Base-by-base conservation (phyloP, 1,139 yeast genomes). In the Arxiozyma slooffiae region DNA sequence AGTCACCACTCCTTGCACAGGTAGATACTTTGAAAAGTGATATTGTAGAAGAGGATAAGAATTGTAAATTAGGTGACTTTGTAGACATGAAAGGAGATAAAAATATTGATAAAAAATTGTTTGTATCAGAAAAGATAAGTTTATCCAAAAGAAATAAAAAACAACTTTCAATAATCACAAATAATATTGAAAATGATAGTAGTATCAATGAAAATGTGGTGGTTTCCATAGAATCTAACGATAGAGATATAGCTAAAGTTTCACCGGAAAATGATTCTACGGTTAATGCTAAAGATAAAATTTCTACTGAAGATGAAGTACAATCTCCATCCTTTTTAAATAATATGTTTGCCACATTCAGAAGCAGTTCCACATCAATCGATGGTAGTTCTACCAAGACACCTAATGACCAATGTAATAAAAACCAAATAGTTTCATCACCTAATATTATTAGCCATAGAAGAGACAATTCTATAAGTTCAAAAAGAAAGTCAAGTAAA, bases 391-490 rank as follows among this genome's bases (percentile, higher is more conserved):
- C 44, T 21, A 45, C 46, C 4, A 22, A 36, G 23, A 30, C 52
- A 17, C 41, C 46, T 5, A 39, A 16, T 16, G 23, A 46, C 14
- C 41, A 51, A 4, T 18, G 46, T 5, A n/a, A 21, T 40, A 42
- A 24, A 34, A 18, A 48, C 22, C 18, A 48, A 30, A 18, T 52
- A 43, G 17, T 39, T 39, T 46, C 50, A 9, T 56, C 59, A 1
- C 59, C 59, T 16, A 53, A 44, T 46, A 55, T 56, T 34, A 56
- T 56, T 17, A 53, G 58, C 1, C 59, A 56, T 47, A 48, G 59
- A 43, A 48, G 59, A 30, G 52, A 53, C 37, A 44, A 53, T 9
- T 56, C 59, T 11, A 16, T 46, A 11, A 49, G 50, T 18, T 49
- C 42, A 18, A 52, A 46, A 38, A 48, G 49, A 9, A 46, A 47